Evolutionary conservation across 2,329 filamentous ascomycete species (phyloP).

Genomic region (Pseudogymnoascus pannorum): DNA sequence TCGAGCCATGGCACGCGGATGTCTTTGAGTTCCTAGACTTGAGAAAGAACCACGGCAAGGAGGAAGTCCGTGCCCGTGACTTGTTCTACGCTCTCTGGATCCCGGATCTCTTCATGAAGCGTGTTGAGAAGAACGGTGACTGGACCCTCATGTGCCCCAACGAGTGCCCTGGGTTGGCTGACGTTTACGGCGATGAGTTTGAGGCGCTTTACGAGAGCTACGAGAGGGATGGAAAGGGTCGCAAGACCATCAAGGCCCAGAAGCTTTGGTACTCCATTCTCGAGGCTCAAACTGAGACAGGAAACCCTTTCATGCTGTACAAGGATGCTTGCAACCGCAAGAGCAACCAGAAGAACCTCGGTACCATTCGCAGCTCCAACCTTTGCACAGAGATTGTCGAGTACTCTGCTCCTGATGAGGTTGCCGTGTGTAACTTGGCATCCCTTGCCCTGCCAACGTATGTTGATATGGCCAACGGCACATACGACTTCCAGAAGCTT

Average conservation of each 20-base stretch:
- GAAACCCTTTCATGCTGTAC: conserved; percentile 99
- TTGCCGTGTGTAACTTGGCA: conserved; percentile 96
- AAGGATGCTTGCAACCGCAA: conserved; percentile 98
- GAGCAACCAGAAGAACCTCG: conserved; percentile 99
- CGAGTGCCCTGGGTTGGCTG: conserved; percentile 88
- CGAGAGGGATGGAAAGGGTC: conserved; percentile 78
- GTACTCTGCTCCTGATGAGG: conserved; percentile 95
- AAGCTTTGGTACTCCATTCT: conserved; percentile 99
- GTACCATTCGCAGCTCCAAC: conserved; percentile 97
- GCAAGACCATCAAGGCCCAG: conserved; percentile 89
- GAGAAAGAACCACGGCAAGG: conserved; percentile 98
- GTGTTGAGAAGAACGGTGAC: conserved; percentile 89
- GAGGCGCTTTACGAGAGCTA: conserved; percentile 91
- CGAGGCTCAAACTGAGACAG: conserved; percentile 97
- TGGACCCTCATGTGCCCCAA: conserved; percentile 99
- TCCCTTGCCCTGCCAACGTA: conserved; percentile 87
- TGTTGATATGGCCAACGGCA: conserved; percentile 76
- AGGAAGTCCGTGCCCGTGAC: conserved; percentile 93
- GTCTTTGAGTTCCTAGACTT: conserved; percentile 96
- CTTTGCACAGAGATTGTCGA: conserved; percentile 98
- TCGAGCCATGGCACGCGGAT: conserved; percentile 98
- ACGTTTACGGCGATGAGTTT: conserved; percentile 96
- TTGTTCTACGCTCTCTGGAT: conserved; percentile 98
- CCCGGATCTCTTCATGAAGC: conserved; percentile 99
- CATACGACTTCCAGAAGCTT: conserved; percentile 93